A percentile compares a stretch with the other conserved stretches of the same genome.
Evolutionary conservation across 2,329 filamentous ascomycete species (phyloP).

Genomic region (Ophiostoma sp.): DNA sequence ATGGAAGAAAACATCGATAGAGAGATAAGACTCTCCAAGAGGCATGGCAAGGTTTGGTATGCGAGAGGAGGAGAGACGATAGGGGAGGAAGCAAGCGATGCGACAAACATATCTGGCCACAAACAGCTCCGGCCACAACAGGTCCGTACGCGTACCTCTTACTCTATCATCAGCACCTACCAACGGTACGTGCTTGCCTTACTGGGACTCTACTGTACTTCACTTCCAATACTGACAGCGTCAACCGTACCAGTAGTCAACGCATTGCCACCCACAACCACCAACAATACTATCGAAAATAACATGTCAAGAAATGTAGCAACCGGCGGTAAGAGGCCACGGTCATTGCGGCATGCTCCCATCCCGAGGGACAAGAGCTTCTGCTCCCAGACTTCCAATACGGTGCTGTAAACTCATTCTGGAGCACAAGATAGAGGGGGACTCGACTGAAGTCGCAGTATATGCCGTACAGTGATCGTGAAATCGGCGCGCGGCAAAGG

Average conservation of each 20-base stretch:
- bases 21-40: no score
- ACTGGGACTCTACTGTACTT: no score
- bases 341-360: conserved; percentile 42
- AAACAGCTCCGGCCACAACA: no score
- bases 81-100: no score
- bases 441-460: conserved; percentile 46
- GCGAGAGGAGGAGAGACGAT: no score
- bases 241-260: background rate
- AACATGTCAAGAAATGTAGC: conserved; percentile 48
- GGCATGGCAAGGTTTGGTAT: no score
- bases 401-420: conserved; percentile 56
- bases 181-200: no score
- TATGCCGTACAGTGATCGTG: conserved; percentile 25
- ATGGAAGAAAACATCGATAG: no score
- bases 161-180: no score
- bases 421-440: conserved; percentile 68
- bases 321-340: conserved; percentile 68
- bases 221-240: background rate
- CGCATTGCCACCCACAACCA: background rate
- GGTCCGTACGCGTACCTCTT: no score
- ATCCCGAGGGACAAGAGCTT: conserved; percentile 29
- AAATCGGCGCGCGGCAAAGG: conserved; percentile 27
- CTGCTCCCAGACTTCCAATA: conserved; percentile 68
- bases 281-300: background rate
- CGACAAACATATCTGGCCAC: no score